These are phyloP conservation scores for Apium graveolens DNA, from an alignment of 129 eudicot genomes.

Conservation along the genomic window DNA sequence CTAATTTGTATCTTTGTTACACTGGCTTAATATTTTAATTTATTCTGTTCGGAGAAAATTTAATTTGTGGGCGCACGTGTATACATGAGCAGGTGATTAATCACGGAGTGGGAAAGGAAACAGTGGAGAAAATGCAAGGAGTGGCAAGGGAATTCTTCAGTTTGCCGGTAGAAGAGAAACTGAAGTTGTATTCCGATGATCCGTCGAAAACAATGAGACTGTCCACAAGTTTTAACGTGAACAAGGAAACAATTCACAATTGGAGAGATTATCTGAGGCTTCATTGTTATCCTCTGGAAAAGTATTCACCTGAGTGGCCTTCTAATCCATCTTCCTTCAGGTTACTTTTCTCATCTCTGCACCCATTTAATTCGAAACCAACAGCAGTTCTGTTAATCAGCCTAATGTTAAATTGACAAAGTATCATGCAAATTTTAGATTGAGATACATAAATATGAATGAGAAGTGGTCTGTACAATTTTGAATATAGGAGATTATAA, in stretches of 20 bases:
- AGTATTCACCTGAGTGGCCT: slow-evolving; percentile 73
- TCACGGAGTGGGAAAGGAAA: slow-evolving; percentile 60
- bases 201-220: slow-evolving; percentile 69
- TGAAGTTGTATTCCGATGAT: slow-evolving; percentile 79
- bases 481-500: not conserved
- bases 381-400: no score
- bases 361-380: not conserved
- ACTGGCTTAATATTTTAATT: not conserved
- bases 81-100: slow-evolving; percentile 45
- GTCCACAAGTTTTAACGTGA: slow-evolving; percentile 76
- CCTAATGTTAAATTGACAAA: no score
- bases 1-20: no score
- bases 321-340: slow-evolving; percentile 73
- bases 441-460: no score
- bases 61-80: not conserved
- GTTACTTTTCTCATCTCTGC: slow-evolving; percentile 20
- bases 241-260: slow-evolving; percentile 68
- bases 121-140: slow-evolving; percentile 44
- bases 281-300: slow-evolving; percentile 74
- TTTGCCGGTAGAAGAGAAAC: slow-evolving; percentile 75
- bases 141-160: slow-evolving; percentile 56
- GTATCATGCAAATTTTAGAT: not conserved
- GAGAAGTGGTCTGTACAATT: not conserved
- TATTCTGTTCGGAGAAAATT: not conserved
- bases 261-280: slow-evolving; percentile 95